phyloP scores from a whole-genome alignment of 2,329 filamentous ascomycete genomes.

The Penicillium polonicum region DNA sequence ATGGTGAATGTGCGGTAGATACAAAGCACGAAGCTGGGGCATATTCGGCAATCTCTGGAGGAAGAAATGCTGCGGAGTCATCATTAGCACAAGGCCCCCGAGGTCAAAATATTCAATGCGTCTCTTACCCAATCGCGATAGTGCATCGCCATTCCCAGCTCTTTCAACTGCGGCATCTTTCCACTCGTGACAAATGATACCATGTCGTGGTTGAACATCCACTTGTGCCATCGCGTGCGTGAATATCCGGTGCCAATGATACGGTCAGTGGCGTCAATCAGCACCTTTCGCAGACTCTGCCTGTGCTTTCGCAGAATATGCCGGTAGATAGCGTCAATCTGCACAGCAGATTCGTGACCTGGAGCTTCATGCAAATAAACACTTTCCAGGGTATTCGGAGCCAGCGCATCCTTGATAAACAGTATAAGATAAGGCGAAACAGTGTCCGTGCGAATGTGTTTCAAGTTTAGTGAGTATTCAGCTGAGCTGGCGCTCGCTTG shows the following conservation, averaged over 20 bases:
- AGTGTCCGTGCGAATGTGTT: constrained; percentile 71
- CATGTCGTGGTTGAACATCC: constrained; percentile 69
- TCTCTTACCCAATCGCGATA: constrained; percentile 73
- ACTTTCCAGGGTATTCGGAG: constrained; percentile 75
- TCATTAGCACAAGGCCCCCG: constrained; percentile 18
- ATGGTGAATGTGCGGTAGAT: constrained; percentile 67
- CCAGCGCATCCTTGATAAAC: constrained; percentile 74
- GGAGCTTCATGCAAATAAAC: constrained; percentile 71
- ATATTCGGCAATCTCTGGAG: constrained; percentile 71
- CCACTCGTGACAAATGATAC: constrained; percentile 73
- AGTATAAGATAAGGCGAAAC: constrained; percentile 67
- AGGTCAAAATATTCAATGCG: neutral
- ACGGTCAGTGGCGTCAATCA: constrained; percentile 69
- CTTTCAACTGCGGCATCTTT: constrained; percentile 68
- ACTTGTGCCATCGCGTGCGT: constrained; percentile 60
- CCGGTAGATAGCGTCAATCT: constrained; percentile 69
- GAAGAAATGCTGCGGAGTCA: constrained; percentile 66
- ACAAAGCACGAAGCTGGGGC: constrained; percentile 67
- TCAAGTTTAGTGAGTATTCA: constrained; percentile 66
- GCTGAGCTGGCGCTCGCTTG: constrained; percentile 3
- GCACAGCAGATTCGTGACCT: constrained; percentile 57
- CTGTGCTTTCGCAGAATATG: constrained; percentile 69
- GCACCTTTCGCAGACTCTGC: constrained; percentile 67
- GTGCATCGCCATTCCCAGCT: constrained; percentile 70
- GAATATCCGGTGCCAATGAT: constrained; percentile 37